These are phyloP conservation scores for Leishmania mexicana DNA, from an alignment of 208 protist species.

Conservation along the genomic window DNA sequence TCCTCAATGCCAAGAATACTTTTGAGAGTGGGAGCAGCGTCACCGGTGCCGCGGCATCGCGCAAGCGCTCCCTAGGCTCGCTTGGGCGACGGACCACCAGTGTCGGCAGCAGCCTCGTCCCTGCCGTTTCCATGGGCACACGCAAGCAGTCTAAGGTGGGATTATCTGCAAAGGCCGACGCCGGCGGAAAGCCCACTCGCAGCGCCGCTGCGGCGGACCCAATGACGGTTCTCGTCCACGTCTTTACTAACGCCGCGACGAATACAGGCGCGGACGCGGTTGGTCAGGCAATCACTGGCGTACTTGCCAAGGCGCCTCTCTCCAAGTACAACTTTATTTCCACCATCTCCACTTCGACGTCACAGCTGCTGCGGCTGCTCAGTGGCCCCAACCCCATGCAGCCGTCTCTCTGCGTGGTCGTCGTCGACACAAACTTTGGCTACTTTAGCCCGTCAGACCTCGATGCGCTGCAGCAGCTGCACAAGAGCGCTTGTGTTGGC, in stretches of 20 bases:
- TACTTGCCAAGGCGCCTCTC: slow-evolving; percentile 47
- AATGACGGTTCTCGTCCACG: slow-evolving; percentile 47
- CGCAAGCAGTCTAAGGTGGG: slow-evolving; percentile 4
- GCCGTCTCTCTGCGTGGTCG: slow-evolving; percentile 43
- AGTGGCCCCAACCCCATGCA: background rate
- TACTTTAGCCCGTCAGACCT: slow-evolving; percentile 35
- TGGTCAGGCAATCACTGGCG: slow-evolving; percentile 39
- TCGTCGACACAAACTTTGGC: slow-evolving; percentile 35
- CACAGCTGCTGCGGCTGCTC: slow-evolving; percentile 42
- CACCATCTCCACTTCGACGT: slow-evolving; percentile 41
- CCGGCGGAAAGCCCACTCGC: background rate
- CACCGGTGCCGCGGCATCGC: background rate
- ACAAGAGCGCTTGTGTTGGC: slow-evolving; percentile 12
- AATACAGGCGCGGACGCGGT: slow-evolving; percentile 26
- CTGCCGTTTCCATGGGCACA: background rate
- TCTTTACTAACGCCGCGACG: slow-evolving; percentile 33
- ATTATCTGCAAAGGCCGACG: background rate
- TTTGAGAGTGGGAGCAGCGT: background rate
- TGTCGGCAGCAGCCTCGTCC: background rate
- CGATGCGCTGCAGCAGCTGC: slow-evolving; percentile 30
- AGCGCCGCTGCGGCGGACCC: background rate
- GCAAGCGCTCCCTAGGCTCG: background rate
- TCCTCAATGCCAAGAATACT: background rate
- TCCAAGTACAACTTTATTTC: slow-evolving; percentile 43
- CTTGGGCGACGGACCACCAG: slow-evolving; percentile 2